A percentile compares a stretch with the other conserved stretches of the same genome.
phyloP scores from a whole-genome alignment of 805 yeast species.

The Ascoidea tarda region DNA sequence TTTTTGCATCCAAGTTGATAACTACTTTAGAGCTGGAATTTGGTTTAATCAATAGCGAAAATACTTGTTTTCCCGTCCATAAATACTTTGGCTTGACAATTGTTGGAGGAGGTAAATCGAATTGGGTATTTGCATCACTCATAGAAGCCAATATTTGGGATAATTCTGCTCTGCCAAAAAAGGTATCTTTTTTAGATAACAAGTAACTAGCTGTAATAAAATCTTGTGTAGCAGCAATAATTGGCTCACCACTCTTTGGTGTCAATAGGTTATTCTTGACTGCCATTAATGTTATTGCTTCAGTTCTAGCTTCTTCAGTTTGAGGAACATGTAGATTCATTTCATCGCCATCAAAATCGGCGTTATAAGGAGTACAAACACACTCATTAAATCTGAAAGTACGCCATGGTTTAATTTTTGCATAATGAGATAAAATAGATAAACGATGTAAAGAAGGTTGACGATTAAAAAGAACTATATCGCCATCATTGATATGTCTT shows the following conservation, averaged over 20 bases:
- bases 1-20: slow-evolving; percentile 88
- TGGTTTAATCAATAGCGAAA: slow-evolving; percentile 77
- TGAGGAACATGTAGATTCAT: slow-evolving; percentile 99
- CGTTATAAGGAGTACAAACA: slow-evolving; percentile 98
- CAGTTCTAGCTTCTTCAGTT: slow-evolving; percentile 97
- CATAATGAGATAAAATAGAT: slow-evolving; percentile 89
- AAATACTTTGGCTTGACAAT: slow-evolving; percentile 75
- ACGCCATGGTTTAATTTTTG: slow-evolving; percentile 95
- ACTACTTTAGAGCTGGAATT: slow-evolving; percentile 62
- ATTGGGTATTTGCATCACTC: slow-evolving; percentile 82
- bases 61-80: slow-evolving; percentile 98
- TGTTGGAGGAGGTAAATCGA: slow-evolving; percentile 93
- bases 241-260: slow-evolving; percentile 97
- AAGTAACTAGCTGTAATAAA: slow-evolving; percentile 93
- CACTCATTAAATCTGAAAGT: slow-evolving; percentile 94
- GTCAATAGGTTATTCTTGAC: slow-evolving; percentile 89
- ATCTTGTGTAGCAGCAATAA: slow-evolving; percentile 99
- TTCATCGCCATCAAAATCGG: slow-evolving; percentile 99
- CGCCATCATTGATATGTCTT: slow-evolving; percentile 95
- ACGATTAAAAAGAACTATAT: slow-evolving; percentile 87
- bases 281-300: slow-evolving; percentile 97
- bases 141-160: slow-evolving; percentile 82
- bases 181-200: slow-evolving; percentile 86
- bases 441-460: slow-evolving; percentile 96
- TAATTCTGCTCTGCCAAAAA: slow-evolving; percentile 77